Evolutionary conservation across 257 asterid genomes (phyloP), one percentile per base, ranked within the genome.

Genomic region (Nicotiana paniculata): DNA sequence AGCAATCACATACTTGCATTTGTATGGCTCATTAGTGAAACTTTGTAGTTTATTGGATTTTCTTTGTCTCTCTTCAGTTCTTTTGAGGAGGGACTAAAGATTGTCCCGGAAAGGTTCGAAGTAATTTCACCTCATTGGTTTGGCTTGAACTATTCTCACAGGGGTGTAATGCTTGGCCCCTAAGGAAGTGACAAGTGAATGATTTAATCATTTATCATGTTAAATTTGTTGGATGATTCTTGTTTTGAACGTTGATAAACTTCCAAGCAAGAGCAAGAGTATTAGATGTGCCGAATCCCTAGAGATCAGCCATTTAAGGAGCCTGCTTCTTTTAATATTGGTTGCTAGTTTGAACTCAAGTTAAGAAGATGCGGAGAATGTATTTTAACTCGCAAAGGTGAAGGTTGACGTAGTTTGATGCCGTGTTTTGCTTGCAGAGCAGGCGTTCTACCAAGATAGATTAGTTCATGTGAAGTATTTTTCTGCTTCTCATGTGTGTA

Each of bases 101-200:
- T 17, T 77, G 39, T 39, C 32, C 37, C 79, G 70, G 80, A 74
- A 81, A 80, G 18, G 77, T 85, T 84, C 8, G 32, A 57, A 51
- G 55, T 84, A 79, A 16, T 77, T 58, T 77, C 70, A 88, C 79
- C 86, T 90, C 77, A 86, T 87, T 85, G 84, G 88, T 82, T 84
- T 84, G 88, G 85, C 87, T 88, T 89, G 91, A 85, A 88, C 65
- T 79, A 83, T 81, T 91, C 87, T 92, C 90, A 86, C 97, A 90
- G 98, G 97, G 89, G 88, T 86, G 58, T 91, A 86, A 85, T 69
- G 81, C 85, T 80, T 82, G 89, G 81, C 80, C 85, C 86, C 88
- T 85, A 85, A 78, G 77, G 88, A 86, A 84, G 90, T 80, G 81
- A 82, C 83, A 80, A 80, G 78, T 61, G 89, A 72, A 55, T 78